Conservation (phyloP, 257 asterid species). For the Cordia subcordata region DNA sequence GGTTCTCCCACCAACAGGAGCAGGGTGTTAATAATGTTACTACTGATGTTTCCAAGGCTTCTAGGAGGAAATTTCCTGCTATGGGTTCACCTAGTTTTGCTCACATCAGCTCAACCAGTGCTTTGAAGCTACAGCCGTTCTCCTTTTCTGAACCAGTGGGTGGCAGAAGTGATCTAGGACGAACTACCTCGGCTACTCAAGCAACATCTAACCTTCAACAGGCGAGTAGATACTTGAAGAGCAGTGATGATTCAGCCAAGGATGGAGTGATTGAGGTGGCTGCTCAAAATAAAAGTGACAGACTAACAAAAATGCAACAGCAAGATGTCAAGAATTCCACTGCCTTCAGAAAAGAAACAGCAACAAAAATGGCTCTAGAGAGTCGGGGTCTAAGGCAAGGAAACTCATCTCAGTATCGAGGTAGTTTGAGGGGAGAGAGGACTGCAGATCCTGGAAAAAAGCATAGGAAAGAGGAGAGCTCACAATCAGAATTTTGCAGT, state of each 20-base stretch:
- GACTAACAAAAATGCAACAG: conserved; percentile 36
- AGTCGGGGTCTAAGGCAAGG: conserved; percentile 13
- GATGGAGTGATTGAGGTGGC: conserved; percentile 5
- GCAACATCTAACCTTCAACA: conserved; percentile 16
- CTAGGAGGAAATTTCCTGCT: conserved; percentile 13
- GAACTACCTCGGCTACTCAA: conserved; percentile 13
- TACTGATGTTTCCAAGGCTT: conserved; percentile 11
- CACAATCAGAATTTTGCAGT: conserved; percentile 22
- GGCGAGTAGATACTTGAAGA: conserved; percentile 17
- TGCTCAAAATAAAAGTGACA: conserved; percentile 7
- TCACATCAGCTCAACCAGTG: conserved; percentile 1
- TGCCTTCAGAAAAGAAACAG: conserved; percentile 11
- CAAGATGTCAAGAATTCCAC: conserved; percentile 14
- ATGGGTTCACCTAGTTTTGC: conserved; percentile 10
- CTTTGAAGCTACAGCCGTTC: not conserved
- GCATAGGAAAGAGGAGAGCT: conserved; percentile 21
- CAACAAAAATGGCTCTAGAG: conserved; percentile 14
- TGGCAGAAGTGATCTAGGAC: conserved; percentile 10
- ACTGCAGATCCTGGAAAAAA: conserved; percentile 7
- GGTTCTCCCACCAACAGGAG: conserved; percentile 5
- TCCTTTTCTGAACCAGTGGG: conserved; percentile 1
- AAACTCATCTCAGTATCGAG: conserved; percentile 21
- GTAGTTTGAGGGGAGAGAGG: conserved; percentile 12
- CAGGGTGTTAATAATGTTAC: conserved; percentile 6
- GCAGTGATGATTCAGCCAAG: conserved; percentile 16